A percentile compares a stretch with the other conserved stretches of the same genome.
Evolutionary conservation across 2,329 filamentous ascomycete species (phyloP).

Genomic region (Acrocalymma vagum): DNA sequence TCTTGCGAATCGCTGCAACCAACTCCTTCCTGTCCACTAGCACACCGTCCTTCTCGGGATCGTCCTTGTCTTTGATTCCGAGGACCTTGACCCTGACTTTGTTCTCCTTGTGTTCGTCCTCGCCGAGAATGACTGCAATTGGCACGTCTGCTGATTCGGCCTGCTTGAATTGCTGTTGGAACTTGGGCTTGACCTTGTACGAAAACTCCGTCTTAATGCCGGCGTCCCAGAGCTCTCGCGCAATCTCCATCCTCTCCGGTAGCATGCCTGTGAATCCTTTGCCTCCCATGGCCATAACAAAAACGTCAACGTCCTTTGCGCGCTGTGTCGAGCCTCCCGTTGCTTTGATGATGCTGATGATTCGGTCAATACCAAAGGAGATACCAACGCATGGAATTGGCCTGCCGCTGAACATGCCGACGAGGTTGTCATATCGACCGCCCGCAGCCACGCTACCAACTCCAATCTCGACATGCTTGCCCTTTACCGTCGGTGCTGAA

Average conservation of each 20-base stretch:
- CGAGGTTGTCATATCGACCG: conserved; percentile 90
- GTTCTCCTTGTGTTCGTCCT: conserved; percentile 84
- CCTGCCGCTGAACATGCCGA: conserved; percentile 92
- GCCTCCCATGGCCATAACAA: conserved; percentile 92
- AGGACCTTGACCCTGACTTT: conserved; percentile 90
- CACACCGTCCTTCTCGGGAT: conserved; percentile 90
- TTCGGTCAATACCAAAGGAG: conserved; percentile 94
- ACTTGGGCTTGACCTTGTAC: conserved; percentile 90
- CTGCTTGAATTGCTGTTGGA: conserved; percentile 89
- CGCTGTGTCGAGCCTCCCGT: conserved; percentile 70
- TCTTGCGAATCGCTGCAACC: conserved; percentile 68
- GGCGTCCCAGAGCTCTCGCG: conserved; percentile 80
- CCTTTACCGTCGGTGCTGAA: conserved; percentile 63
- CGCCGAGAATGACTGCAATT: conserved; percentile 87
- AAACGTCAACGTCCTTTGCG: conserved; percentile 84
- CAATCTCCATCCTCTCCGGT: conserved; percentile 83
- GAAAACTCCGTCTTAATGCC: conserved; percentile 92
- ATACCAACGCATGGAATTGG: conserved; percentile 91
- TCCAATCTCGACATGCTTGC: conserved; percentile 61
- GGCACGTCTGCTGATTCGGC: conserved; percentile 83
- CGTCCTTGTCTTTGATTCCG: conserved; percentile 74
- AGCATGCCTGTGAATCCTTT: conserved; percentile 84
- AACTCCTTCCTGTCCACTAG: conserved; percentile 72
- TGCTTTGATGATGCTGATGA: conserved; percentile 90
- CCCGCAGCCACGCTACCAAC: conserved; percentile 90